These are phyloP conservation scores for Nicotiana tomentosiformis DNA, from an alignment of 257 asterid species.

Conservation along the genomic window DNA sequence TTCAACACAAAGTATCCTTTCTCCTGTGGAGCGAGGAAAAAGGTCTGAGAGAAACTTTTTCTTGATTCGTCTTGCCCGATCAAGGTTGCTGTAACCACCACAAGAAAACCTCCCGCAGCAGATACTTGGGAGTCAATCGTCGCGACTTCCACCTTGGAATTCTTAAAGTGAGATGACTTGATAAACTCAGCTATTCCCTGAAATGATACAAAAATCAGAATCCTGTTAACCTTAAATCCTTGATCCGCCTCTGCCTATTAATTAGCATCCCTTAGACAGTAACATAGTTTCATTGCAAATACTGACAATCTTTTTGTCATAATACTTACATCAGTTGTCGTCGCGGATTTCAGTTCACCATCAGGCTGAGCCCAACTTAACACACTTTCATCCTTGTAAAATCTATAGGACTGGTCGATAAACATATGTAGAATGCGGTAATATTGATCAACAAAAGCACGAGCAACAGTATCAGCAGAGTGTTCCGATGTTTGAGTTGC, in stretches of 20 bases:
- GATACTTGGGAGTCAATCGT: slow-evolving; percentile 40
- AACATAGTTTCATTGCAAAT: no score
- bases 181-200: slow-evolving; percentile 51
- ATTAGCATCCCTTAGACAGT: no score
- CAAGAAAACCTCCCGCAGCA: slow-evolving; percentile 37
- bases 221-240: not conserved
- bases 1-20: slow-evolving; percentile 50
- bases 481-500: not conserved
- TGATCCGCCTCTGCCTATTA: no score
- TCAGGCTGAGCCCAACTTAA: not conserved
- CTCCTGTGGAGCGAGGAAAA: slow-evolving; percentile 52
- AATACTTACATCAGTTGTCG: not conserved
- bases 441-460: not conserved
- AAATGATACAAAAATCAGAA: not conserved
- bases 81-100: slow-evolving; percentile 40
- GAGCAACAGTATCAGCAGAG: not conserved
- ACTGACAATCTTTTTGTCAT: no score
- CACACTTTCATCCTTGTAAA: not conserved
- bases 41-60: slow-evolving; percentile 45
- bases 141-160: slow-evolving; percentile 26
- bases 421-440: not conserved
- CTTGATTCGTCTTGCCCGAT: slow-evolving; percentile 18
- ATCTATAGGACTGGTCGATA: not conserved
- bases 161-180: slow-evolving; percentile 44
- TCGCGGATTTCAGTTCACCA: not conserved